A percentile compares a stretch with the other conserved stretches of the same genome.
Evolutionary conservation across 257 asterid species (phyloP).

Genomic region (Scutellaria minor): DNA sequence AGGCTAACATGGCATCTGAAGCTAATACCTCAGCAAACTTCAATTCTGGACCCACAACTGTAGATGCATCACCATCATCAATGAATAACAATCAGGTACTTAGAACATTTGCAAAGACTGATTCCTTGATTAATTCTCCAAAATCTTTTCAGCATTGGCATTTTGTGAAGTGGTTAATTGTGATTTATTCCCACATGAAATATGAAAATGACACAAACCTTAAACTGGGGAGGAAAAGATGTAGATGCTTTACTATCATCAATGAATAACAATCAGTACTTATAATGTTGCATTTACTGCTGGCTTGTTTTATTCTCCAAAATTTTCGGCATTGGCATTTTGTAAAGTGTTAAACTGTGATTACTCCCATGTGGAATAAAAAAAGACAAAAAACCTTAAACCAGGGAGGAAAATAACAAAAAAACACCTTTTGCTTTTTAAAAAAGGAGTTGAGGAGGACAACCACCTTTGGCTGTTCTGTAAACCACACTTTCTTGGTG

Average conservation of each 20-base stretch:
- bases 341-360: not conserved
- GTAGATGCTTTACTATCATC: constrained; percentile 51
- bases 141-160: not conserved
- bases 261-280: constrained; percentile 57
- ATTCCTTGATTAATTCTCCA: constrained; percentile 1
- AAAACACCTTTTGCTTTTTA: not conserved
- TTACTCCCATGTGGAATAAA: not conserved
- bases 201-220: too few relatives aligned
- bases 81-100: constrained; percentile 61
- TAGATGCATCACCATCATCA: constrained; percentile 52
- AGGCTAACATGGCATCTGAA: constrained; percentile 50
- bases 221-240: constrained; percentile 5
- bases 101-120: constrained; percentile 13
- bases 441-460: not conserved
- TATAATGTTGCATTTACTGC: constrained; percentile 12
- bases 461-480: not conserved
- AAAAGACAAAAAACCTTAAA: not conserved
- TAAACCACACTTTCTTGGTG: not conserved
- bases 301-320: constrained; percentile 6
- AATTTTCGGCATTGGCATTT: not conserved
- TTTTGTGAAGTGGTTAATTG: constrained; percentile 5
- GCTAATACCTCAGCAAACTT: constrained; percentile 47
- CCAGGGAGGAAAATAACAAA: not conserved
- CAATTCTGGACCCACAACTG: constrained; percentile 50
- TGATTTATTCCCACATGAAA: not conserved